Base-by-base conservation (phyloP, 352 stramenopile genomes). In the Phytophthora foliorum region DNA sequence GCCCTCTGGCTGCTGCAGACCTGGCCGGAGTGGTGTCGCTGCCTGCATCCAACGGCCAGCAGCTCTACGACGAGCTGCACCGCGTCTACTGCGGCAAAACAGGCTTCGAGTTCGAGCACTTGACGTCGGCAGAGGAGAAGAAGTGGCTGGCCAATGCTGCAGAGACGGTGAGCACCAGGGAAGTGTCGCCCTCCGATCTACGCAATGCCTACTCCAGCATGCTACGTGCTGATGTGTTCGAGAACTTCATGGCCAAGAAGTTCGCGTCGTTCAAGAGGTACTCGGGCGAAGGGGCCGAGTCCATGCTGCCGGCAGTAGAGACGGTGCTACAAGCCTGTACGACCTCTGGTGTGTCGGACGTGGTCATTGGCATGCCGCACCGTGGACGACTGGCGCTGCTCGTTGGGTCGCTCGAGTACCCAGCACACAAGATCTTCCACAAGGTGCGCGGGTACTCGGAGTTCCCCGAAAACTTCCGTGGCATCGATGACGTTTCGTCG, bases 231-330 rank as follows among this genome's bases (percentile, higher is more conserved):
- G 84, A 96, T 31, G 79, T 87, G 51, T 97, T 96, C 54, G 90
- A 97, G 63, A 86, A 49, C 24, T 97, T 97, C 63, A 89, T 95
- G 78, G 86, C 74, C 22, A 94, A 90, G 61, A 95, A 95, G 60
- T 95, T 94, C 57, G 77, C 85, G 49, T 91, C 81, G 7, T 95
- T 94, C 73, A 97, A 97, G 77, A 80, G 89, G 14, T 97, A 96
- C 66, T 95, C 86, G 1, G 86, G 90, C 1, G 90, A 97, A 76
- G 90, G 90, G 36, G 84, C 86, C 3, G 90, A 97, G 31, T 79
- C 85, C 32, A 93, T 96, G 83, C 69, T 96, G 27, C 82, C 89
- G 0, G 86, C 82, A 0, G 80, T 96, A 1, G 80, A 93, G 64
- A 87, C 85, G 1, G 76, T 96, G 9, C 56, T 96, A 10, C 75